These are phyloP conservation scores for Cercophora newfieldiana DNA, from an alignment of 495 filamentous ascomycete species.

Conservation along the genomic window DNA sequence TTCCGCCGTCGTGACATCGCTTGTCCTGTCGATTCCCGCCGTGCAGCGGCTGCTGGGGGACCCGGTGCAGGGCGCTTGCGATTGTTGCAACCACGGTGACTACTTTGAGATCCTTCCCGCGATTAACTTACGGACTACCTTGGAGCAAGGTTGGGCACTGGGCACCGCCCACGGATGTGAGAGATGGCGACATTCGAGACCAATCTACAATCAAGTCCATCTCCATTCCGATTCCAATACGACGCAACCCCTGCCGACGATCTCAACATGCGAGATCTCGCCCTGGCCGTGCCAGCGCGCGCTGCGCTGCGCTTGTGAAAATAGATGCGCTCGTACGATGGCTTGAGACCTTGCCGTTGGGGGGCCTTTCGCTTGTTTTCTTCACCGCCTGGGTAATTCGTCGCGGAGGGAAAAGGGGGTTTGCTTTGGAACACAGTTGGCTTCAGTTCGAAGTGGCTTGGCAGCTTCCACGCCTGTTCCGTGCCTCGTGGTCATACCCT, in stretches of 20 bases:
- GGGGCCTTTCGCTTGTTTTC: background rate
- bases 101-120: background rate
- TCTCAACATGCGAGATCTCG: background rate
- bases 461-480: background rate
- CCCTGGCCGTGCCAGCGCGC: background rate
- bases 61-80: background rate
- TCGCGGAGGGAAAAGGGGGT: background rate
- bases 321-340: background rate
- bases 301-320: background rate
- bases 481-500: too few species aligned
- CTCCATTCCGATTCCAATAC: background rate
- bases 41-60: conserved; percentile 9
- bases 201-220: background rate
- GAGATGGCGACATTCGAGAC: background rate
- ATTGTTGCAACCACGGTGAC: background rate
- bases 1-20: background rate
- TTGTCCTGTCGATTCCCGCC: background rate
- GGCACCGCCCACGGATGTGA: background rate
- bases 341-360: background rate
- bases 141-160: background rate
- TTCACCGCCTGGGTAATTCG: background rate
- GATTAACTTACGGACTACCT: background rate
- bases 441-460: background rate
- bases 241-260: background rate
- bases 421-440: too few species aligned